Evolutionary conservation across 805 yeast species (phyloP), one percentile per base, ranked within the genome.

Genomic region (Metschnikowia picachoensis): DNA sequence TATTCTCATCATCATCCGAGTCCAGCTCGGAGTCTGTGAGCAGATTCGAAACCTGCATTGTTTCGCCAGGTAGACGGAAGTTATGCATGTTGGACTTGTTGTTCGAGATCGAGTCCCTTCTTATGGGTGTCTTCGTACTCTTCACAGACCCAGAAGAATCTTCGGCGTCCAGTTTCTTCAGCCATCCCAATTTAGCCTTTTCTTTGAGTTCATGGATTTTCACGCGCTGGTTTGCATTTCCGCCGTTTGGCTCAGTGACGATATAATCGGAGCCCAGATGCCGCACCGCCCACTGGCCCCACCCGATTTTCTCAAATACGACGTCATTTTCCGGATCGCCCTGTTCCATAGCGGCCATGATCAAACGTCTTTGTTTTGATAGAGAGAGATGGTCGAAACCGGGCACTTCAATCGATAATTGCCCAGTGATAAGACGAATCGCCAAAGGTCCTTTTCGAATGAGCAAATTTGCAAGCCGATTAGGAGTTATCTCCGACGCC

Each of bases 261-360:
- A 73, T 57, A 58, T 58, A 62, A 64, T 77, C 70, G 29, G 66
- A 74, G 61, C 65, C 76, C 57, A 58, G 79, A 40, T 71, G 68
- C 56, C 82, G 76, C 3, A 91, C 95, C 20, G 86, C 86, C 98
- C 98, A 91, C 64, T 91, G 95, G 49, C 98, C 98, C 98, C 98
- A 91, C 17, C 97, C 97, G 30, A 91, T 89, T 67, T 91, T 91
- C 60, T 89, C 95, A 67, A 91, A 91, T 13, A 85, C 79, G 36
- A 86, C 83, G 47, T 77, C 75, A 46, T 79, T 83, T 35, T 64
- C 70, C 1, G 73, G 55, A 57, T 82, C 87, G 9, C 87, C 85
- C 52, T 79, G 77, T 56, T 89, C 96, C 67, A 91, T 77, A 34
- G 91, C 94, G 12, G 90, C 82, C 84, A 91, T 91, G 29, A 91